These are phyloP conservation scores for Rugonectria rugulosa DNA, from an alignment of 2,329 filamentous ascomycete species.

Conservation along the genomic window DNA sequence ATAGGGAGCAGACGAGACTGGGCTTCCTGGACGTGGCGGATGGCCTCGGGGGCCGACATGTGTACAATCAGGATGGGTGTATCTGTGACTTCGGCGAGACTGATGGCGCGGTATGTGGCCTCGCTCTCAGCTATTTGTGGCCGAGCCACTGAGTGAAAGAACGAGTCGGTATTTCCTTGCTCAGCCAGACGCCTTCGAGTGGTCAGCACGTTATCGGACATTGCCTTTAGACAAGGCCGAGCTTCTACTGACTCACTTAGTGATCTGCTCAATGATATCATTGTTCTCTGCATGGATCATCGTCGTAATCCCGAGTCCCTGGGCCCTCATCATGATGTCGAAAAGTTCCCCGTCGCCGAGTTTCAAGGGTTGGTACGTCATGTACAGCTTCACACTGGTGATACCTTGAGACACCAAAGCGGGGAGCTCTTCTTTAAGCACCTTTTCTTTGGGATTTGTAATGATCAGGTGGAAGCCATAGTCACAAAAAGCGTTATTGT, in stretches of 20 bases:
- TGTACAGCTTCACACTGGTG: slow-evolving; percentile 59
- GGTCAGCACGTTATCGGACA: too few species aligned
- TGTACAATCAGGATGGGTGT: slow-evolving; percentile 10
- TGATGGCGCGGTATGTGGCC: slow-evolving; percentile 13
- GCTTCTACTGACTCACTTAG: too few species aligned
- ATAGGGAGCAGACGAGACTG: slow-evolving; percentile 53
- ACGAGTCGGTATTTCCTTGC: too few species aligned
- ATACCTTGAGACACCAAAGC: slow-evolving; percentile 49
- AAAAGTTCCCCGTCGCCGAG: slow-evolving; percentile 58
- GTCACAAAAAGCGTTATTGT: slow-evolving; percentile 59
- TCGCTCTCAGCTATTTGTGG: too few species aligned
- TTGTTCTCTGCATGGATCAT: slow-evolving; percentile 65
- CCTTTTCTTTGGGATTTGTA: slow-evolving; percentile 51
- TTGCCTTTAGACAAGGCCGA: too few species aligned
- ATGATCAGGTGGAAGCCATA: slow-evolving; percentile 64
- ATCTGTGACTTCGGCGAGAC: slow-evolving; percentile 5
- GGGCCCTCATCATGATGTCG: slow-evolving; percentile 53
- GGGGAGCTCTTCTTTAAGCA: slow-evolving; percentile 49
- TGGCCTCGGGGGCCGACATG: not conserved
- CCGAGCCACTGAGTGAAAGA: too few species aligned
- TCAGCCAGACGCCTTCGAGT: too few species aligned
- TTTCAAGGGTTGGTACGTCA: slow-evolving; percentile 60
- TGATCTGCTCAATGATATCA: slow-evolving; percentile 62
- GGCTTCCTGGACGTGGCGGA: not conserved
- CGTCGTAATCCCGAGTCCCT: slow-evolving; percentile 51